Evolutionary conservation across 2,329 filamentous ascomycete genomes (phyloP).

Genomic region (Botryotinia calthae): DNA sequence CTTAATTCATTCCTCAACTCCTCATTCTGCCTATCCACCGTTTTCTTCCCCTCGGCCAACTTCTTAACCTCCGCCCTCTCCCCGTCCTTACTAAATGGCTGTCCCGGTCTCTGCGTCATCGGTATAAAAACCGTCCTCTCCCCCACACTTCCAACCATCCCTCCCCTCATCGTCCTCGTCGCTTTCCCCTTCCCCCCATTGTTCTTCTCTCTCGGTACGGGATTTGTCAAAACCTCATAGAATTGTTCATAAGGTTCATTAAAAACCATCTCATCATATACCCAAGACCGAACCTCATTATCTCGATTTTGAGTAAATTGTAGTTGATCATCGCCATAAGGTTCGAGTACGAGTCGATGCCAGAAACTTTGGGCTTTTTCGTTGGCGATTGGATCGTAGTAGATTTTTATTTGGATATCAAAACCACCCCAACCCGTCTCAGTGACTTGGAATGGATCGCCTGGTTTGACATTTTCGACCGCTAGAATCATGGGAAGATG

Average conservation of each 20-base stretch:
- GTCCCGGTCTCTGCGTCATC: constrained; percentile 60
- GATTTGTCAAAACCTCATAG: constrained; percentile 79
- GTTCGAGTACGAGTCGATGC: constrained; percentile 87
- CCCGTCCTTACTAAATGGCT: constrained; percentile 71
- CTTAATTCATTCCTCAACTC: constrained; percentile 29
- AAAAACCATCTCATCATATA: constrained; percentile 92
- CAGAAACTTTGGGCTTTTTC: constrained; percentile 97
- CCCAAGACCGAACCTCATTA: constrained; percentile 71
- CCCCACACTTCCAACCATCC: constrained; percentile 44
- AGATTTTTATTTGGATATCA: constrained; percentile 91
- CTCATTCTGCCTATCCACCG: constrained; percentile 51
- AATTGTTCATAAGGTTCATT: constrained; percentile 95
- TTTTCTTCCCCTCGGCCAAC: constrained; percentile 60
- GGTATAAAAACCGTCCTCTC: constrained; percentile 75
- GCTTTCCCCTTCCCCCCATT: constrained; percentile 55
- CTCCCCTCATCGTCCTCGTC: constrained; percentile 47
- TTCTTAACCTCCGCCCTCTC: constrained; percentile 62
- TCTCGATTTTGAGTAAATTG: constrained; percentile 56
- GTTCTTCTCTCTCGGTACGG: constrained; percentile 47
- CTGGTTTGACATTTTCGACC: constrained; percentile 63
- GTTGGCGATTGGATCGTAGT: constrained; percentile 81
- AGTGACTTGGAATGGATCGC: constrained; percentile 74
- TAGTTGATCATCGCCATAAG: constrained; percentile 77
- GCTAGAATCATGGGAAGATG: constrained; percentile 41
- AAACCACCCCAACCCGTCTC: constrained; percentile 99